Evolutionary conservation across 2,329 filamentous ascomycete species (phyloP), one percentile per base, ranked within the genome.

Genomic region (Aureobasidium sp.): DNA sequence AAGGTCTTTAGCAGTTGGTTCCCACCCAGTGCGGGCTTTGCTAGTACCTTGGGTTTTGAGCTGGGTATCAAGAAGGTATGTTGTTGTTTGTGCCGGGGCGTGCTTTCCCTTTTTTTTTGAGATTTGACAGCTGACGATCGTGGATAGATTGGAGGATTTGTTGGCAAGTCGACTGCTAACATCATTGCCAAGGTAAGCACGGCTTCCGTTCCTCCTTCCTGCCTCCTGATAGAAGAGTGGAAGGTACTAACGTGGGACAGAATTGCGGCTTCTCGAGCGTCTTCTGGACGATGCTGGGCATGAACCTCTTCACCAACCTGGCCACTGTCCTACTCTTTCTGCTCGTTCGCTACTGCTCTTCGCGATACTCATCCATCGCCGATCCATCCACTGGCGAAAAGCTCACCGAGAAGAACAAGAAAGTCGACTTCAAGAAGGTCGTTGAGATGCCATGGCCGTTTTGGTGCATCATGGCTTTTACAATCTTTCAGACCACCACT

Each of bases 1-100:
- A 85, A 86, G 64, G 80, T 87, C 64, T 87, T 87, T 66, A 84
- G 82, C 0, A 84, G 82, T 0, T 87, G 84, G 84, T 87, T 87
- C 64, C 77, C 84, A 0, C 84, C 84, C 0, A 83, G 77, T 8
- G 79, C 82, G 62, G 84, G 84, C 1, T 87, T 87, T 67, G 84
- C 84, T 0, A 84, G 83, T 0, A 87, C 84, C 0, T 75, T 87
- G 0, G 84, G 79, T 0, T 80, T 87, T 4, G 84, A 87, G 68
- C 75, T 87, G 0, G 82, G 79, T 0, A 79, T 87, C 58, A 82
- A 82, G 20, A 86, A 85, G 69, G 56, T 59, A 25, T 8, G 53
- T 45, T n/a, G 17, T 17, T 6, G 39, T 8, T n/a, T 2, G 15
- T 22, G 15, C 12, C 15, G 15, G 12, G 17, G 5, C 1, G n/a